phyloP scores from a whole-genome alignment of 2,329 filamentous ascomycete species.

The Aspergillus aculeatus region DNA sequence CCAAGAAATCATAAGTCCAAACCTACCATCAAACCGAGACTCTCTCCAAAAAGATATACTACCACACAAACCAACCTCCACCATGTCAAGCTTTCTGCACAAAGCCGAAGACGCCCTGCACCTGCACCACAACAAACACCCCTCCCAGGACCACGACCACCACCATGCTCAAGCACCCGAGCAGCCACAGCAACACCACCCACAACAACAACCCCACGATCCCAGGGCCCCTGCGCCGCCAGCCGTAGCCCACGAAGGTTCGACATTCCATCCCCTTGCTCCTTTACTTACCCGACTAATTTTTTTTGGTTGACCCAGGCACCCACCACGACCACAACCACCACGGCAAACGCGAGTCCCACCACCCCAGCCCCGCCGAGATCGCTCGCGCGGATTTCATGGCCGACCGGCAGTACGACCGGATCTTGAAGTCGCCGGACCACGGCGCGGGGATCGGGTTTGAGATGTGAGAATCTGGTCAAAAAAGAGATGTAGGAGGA shows the following conservation, averaged over 20 bases:
- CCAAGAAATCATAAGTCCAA: not conserved
- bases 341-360: not conserved
- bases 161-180: not conserved
- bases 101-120: slow-evolving; percentile 4
- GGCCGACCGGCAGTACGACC: slow-evolving; percentile 1
- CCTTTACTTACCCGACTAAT: not conserved
- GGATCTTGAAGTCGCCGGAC: slow-evolving; percentile 1
- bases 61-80: not conserved
- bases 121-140: slow-evolving; percentile 1
- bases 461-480: not conserved
- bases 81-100: slow-evolving; percentile 1
- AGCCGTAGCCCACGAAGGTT: not conserved
- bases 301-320: not conserved
- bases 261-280: not conserved
- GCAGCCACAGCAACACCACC: not conserved
- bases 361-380: not conserved
- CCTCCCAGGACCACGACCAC: not conserved
- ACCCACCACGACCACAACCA: not conserved
- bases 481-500: not conserved
- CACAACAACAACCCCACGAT: not conserved
- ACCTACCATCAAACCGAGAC: not conserved
- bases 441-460: slow-evolving; percentile 1
- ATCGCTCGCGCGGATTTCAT: not conserved
- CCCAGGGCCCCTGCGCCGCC: not conserved
- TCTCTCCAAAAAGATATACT: too few species aligned